Conservation (phyloP, 768 basidiomycete species). For the Naematelia aurantialba region DNA sequence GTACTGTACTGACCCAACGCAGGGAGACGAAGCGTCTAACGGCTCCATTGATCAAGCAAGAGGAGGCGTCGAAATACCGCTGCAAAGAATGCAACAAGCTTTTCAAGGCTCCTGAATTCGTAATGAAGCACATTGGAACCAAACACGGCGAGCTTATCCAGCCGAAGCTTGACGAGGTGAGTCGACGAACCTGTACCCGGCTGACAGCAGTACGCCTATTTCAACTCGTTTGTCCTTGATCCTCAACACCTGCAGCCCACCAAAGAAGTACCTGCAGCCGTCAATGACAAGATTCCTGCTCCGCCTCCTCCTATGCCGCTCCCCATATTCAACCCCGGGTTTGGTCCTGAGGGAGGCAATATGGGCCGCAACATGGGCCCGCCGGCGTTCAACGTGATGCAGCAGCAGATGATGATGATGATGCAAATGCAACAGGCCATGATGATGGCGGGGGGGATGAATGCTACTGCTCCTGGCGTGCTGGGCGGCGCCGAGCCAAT, state of each 20-base stretch:
- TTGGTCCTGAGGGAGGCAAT: conserved; percentile 4
- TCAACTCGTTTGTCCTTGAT: conserved; percentile 95
- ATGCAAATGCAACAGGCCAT: conserved; percentile 49
- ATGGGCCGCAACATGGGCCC: background rate
- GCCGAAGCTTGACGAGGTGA: conserved; percentile 71
- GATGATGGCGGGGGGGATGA: conserved; percentile 24
- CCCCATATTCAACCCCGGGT: conserved; percentile 14
- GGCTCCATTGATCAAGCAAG: conserved; percentile 80
- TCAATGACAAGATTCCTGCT: conserved; percentile 49
- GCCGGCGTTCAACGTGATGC: conserved; percentile 23
- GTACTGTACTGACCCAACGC: conserved; percentile 11
- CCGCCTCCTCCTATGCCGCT: background rate
- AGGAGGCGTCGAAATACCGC: conserved; percentile 94
- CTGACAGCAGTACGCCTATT: background rate
- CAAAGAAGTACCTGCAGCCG: conserved; percentile 39
- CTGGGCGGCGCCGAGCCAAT: conserved; percentile 40
- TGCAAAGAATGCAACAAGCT: conserved; percentile 92
- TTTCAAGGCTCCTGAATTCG: conserved; percentile 94
- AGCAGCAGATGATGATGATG: conserved; percentile 46
- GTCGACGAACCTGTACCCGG: conserved; percentile 24
- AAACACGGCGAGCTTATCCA: conserved; percentile 87
- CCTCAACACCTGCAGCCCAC: conserved; percentile 69
- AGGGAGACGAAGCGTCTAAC: conserved; percentile 79
- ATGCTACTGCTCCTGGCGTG: conserved; percentile 45
- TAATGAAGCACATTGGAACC: conserved; percentile 94